These are phyloP conservation scores for Pseudogymnoascus sp. DNA, from an alignment of 2,329 filamentous ascomycete genomes.

Conservation along the genomic window DNA sequence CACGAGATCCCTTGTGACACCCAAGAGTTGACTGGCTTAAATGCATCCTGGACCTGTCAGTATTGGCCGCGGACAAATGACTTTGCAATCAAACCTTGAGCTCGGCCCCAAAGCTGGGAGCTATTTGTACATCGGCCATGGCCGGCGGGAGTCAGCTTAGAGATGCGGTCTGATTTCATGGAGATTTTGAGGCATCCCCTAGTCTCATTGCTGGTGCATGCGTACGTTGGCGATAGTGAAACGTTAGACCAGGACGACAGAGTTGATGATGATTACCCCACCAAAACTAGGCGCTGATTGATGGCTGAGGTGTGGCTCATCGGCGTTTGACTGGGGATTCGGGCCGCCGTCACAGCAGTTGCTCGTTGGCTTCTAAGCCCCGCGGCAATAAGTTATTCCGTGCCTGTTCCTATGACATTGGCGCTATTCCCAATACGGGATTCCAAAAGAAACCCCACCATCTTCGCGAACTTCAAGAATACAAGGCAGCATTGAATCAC, in stretches of 20 bases:
- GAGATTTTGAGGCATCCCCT: conserved; percentile 5
- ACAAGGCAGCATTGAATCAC: conserved; percentile 1
- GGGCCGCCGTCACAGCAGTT: background rate
- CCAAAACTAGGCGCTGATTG: conserved; percentile 3
- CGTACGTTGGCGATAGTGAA: background rate
- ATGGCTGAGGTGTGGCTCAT: conserved; percentile 7
- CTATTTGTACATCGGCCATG: conserved; percentile 77
- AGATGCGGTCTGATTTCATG: conserved; percentile 7
- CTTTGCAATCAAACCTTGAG: conserved; percentile 60
- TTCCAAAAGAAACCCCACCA: conserved; percentile 5
- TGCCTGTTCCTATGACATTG: background rate
- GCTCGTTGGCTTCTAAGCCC: conserved; percentile 1
- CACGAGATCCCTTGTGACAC: conserved; percentile 81
- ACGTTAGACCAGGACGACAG: background rate
- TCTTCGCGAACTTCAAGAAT: conserved; percentile 2
- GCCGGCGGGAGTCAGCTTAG: conserved; percentile 10
- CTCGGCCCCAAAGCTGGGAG: conserved; percentile 85
- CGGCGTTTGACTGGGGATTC: background rate
- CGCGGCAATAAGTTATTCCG: background rate
- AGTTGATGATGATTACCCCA: conserved; percentile 6
- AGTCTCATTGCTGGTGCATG: conserved; percentile 4
- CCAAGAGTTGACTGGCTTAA: conserved; percentile 92
- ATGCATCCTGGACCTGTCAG: conserved; percentile 64
- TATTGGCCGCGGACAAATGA: conserved; percentile 10
- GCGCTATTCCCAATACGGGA: background rate